Evolutionary conservation across 176 grass and related monocot genomes (phyloP).

Genomic region (Poa pratensis): DNA sequence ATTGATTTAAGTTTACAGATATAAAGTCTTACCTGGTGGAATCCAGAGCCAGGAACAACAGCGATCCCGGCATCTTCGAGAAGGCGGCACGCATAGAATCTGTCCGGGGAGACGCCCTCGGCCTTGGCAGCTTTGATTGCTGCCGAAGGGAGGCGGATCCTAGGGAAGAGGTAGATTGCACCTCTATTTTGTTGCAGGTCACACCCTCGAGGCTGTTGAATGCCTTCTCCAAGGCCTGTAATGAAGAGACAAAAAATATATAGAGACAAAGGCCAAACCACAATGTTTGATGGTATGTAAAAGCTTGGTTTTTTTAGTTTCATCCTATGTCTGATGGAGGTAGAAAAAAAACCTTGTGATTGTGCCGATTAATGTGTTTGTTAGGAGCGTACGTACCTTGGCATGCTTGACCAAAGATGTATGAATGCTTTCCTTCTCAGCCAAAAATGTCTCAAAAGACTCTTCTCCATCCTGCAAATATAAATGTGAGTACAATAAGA

Average conservation of each 20-base stretch:
- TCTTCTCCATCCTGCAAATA: conserved; percentile 60
- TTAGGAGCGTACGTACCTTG: conserved; percentile 48
- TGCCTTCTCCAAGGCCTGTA: conserved; percentile 58
- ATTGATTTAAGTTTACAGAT: neutral
- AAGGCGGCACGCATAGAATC: conserved; percentile 55
- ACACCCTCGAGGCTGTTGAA: conserved; percentile 75
- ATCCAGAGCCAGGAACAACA: conserved; percentile 70
- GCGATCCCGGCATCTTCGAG: conserved; percentile 63
- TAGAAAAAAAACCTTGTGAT: neutral
- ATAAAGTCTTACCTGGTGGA: conserved; percentile 59
- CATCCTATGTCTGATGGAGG: neutral
- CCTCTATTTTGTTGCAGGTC: conserved; percentile 64
- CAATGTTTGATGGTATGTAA: too few species aligned
- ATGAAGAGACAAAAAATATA: neutral
- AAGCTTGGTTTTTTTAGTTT: neutral
- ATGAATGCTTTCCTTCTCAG: conserved; percentile 57
- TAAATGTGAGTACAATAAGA: neutral
- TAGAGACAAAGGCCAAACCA: neutral
- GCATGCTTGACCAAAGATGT: conserved; percentile 54
- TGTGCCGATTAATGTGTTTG: neutral
- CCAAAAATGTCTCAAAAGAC: conserved; percentile 51
- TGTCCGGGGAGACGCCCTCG: conserved; percentile 46
- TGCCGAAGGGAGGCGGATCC: conserved; percentile 50
- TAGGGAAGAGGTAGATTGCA: conserved; percentile 75
- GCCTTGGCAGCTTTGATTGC: conserved; percentile 62